phyloP scores from a whole-genome alignment of 805 yeast genomes.

The Candida multigemmis region DNA sequence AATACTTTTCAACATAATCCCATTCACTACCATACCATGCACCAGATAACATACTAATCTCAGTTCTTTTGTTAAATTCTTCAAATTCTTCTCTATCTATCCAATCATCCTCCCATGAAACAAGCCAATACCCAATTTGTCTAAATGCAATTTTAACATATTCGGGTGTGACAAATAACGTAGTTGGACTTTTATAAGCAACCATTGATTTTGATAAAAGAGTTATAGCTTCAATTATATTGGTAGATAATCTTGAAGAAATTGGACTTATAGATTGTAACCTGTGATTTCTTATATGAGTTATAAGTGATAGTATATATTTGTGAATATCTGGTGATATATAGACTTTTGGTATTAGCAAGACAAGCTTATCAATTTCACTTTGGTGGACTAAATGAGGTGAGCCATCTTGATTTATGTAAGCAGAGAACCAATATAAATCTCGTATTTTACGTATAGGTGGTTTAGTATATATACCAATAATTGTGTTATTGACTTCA shows the following conservation, averaged over 20 bases:
- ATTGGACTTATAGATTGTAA: constrained; percentile 29
- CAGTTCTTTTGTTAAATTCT: constrained; percentile 10
- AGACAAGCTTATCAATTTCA: too few relatives aligned
- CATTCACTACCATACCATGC: constrained; percentile 38
- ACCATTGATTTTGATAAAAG: constrained; percentile 19
- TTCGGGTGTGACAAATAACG: constrained; percentile 28
- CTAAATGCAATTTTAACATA: constrained; percentile 26
- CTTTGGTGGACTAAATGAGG: too few relatives aligned
- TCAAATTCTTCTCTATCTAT: constrained; percentile 2
- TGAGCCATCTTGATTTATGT: too few relatives aligned
- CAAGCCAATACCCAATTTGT: constrained; percentile 33
- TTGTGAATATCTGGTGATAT: constrained; percentile 26
- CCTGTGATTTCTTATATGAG: constrained; percentile 28
- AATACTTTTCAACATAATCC: constrained; percentile 18
- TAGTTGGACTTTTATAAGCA: constrained; percentile 3
- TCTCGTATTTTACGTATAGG: constrained; percentile 4
- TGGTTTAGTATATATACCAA: background rate
- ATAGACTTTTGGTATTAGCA: constrained; percentile 9
- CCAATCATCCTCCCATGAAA: constrained; percentile 25
- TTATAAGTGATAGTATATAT: constrained; percentile 27
- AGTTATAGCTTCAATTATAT: constrained; percentile 18
- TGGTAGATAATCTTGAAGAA: constrained; percentile 22
- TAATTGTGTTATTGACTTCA: background rate
- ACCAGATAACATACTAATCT: constrained; percentile 26
- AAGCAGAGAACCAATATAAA: too few relatives aligned